Evolutionary conservation across 345 rosid genomes (phyloP).

Genomic region (Ceriops decandra): DNA sequence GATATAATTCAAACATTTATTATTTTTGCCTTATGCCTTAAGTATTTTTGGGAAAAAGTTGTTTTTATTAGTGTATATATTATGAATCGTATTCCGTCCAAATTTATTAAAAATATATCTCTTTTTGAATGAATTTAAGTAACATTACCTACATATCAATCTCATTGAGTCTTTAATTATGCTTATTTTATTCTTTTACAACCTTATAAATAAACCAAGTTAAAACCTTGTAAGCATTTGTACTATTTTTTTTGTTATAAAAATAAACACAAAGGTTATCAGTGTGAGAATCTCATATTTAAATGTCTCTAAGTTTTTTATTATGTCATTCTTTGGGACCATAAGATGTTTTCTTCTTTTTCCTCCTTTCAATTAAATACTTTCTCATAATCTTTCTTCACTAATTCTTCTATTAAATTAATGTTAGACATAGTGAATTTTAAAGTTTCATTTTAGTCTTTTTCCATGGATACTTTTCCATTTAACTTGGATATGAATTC

Average conservation of each 20-base stretch:
- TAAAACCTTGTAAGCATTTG: not conserved
- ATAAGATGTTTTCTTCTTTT: no score
- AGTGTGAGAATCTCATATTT: no score
- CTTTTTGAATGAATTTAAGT: not conserved
- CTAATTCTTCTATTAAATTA: no score
- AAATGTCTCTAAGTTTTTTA: no score
- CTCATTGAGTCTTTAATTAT: not conserved
- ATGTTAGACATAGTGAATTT: no score
- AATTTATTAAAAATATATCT: not conserved
- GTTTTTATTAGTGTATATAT: not conserved
- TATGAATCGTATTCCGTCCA: not conserved
- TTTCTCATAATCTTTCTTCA: no score
- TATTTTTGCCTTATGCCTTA: not conserved
- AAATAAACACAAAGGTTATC: not conserved
- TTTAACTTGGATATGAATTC: no score
- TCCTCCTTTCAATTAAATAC: no score
- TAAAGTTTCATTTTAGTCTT: no score
- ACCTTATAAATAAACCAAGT: not conserved
- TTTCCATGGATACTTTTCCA: no score
- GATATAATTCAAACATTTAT: not conserved
- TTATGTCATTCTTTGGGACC: no score
- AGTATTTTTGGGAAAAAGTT: not conserved
- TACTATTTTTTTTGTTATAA: not conserved
- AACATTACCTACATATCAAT: not conserved
- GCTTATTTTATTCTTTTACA: not conserved